These are phyloP conservation scores for Ochetophila trinervis DNA, from an alignment of 306 rosid species.

Conservation along the genomic window DNA sequence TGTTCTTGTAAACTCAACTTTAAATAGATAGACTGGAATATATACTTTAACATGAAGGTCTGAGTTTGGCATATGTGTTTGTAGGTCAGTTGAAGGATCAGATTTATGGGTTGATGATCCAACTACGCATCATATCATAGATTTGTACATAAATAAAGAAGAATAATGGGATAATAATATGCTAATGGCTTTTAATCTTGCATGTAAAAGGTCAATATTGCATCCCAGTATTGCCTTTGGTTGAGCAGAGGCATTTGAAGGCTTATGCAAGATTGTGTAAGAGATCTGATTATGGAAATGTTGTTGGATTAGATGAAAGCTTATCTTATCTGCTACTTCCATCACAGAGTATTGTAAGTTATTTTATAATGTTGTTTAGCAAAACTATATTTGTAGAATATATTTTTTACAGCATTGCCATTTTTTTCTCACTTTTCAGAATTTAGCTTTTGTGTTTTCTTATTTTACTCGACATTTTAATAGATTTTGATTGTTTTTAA, in stretches of 20 bases:
- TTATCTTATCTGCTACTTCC: slow-evolving; percentile 84
- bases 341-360: slow-evolving; percentile 97
- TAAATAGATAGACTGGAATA: too few relatives aligned
- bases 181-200: slow-evolving; percentile 79
- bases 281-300: slow-evolving; percentile 76
- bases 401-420: not conserved
- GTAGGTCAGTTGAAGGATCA: slow-evolving; percentile 62
- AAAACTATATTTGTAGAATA: not conserved
- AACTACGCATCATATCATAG: slow-evolving; percentile 67
- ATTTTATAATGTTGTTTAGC: slow-evolving; percentile 32
- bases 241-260: slow-evolving; percentile 71
- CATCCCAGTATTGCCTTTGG: slow-evolving; percentile 69
- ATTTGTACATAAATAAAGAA: slow-evolving; percentile 58
- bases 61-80: slow-evolving; percentile 66
- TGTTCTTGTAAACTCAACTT: too few relatives aligned
- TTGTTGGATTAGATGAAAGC: slow-evolving; percentile 61
- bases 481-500: too few relatives aligned
- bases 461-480: too few relatives aligned
- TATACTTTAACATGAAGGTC: too few relatives aligned
- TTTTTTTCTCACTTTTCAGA: too few relatives aligned
- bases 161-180: slow-evolving; percentile 45
- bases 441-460: too few relatives aligned
- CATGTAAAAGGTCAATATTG: slow-evolving; percentile 58
- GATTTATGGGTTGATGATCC: slow-evolving; percentile 99
- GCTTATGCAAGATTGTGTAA: slow-evolving; percentile 59